Base-by-base conservation (phyloP, 192 early-diverging fungal species). In the Radiomyces spectabilis region DNA sequence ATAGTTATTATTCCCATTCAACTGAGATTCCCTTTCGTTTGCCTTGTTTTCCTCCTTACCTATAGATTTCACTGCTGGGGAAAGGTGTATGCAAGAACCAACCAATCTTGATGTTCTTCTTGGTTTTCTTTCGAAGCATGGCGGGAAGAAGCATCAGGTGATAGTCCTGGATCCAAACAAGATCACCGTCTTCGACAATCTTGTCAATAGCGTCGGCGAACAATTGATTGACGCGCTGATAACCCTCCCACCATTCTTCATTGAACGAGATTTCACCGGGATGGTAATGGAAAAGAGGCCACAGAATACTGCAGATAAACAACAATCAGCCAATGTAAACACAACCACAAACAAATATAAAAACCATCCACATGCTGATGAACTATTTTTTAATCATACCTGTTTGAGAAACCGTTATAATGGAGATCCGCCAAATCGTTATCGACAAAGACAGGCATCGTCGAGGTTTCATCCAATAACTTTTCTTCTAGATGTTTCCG, bases 261-360 rank as follows among this genome's bases (percentile, higher is more conserved):
- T 94, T 86, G 60, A 99, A 99, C 5, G 85, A 82, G 61, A 99
- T 95, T 74, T 99, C 97, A 41, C 94, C 93, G 8, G 94, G 94
- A 61, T 98, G 94, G 71, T 99, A 99, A 71, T 99, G 97, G 77
- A 99, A 99, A 44, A 99, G 74, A 4, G 97, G 97, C 97, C 94
- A 97, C 34, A 99, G 83, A 51, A 99, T 96, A 61, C 90, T 92
- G 66, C 31, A 29, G 18, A 43, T 43, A 25, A 34, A 43, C 8
- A 9, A 6, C 5, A 47, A 25, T 30, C 44, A 21, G 27, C 40
- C 40, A 39, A 21, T 7, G 25, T 4, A 51, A 21, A 8, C 39
- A 51, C 1, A 33, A 34, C 2, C n/a, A 35, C 21, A 26, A 46
- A 26, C 10, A 46, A 19, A 19, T 18, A 2, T 44, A 3, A 51